Base-by-base conservation (phyloP, 2,329 filamentous ascomycete species). In the Immersiporthe knoxdaviesiana region DNA sequence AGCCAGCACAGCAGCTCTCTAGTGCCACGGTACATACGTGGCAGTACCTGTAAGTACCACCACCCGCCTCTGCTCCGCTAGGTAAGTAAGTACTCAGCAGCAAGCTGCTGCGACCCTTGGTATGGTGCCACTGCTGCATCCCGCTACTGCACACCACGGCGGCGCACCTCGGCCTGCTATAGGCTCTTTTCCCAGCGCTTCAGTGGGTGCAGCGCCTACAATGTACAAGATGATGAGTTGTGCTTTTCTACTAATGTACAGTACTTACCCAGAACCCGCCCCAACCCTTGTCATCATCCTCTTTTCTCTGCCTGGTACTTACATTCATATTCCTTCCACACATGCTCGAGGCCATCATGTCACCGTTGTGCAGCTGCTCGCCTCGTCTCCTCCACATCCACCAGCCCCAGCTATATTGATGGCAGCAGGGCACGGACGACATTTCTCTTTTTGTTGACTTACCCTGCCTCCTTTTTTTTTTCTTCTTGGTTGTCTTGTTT, bases 221-320 rank as follows among this genome's bases (percentile, higher is more conserved):
- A 27, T n/a, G n/a, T n/a, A n/a, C n/a, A n/a, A n/a, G n/a, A n/a
- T 56, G 52, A 56, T 56, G 52, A 56, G 52, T 32, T 56, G 52
- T 56, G 52, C 52, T 56, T 56, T 30, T 56, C 8, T 27, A 56
- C 52, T 32, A 56, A 30, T 30, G 50, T 54, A 54, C 11, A n/a
- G n/a, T n/a, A n/a, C n/a, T n/a, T n/a, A n/a, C n/a, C n/a, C n/a
- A 50, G 3, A 54, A 27, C 37, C 60, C 37, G 41, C 27, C 32
- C 44, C 30, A 65, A 65, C 63, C 63, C 63, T 65, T 65, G 63
- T 27, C 60, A 14, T 30, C n/a, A n/a, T n/a, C n/a, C n/a, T 18
- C 32, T 60, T 32, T 21, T 30, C 58, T 2, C 14, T 56, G 52
- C 44, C 44, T 47, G 18, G 62, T 52, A 52, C n/a, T n/a, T n/a